These are phyloP conservation scores for Hylodesmum podocarpum DNA, from an alignment of 306 rosid genomes.

Conservation along the genomic window DNA sequence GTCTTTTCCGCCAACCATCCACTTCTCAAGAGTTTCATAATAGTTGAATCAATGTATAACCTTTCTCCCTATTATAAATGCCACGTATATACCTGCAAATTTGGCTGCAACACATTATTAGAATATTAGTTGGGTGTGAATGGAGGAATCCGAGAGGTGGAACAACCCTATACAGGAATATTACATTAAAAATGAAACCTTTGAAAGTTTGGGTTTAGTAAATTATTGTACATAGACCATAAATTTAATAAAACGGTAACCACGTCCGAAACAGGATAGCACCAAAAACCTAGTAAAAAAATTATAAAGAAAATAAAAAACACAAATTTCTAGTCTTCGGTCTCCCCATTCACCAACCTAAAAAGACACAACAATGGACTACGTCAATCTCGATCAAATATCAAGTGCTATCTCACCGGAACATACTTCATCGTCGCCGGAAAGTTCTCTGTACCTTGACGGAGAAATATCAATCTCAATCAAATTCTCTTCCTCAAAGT, in stretches of 20 bases:
- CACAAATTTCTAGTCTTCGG: background rate
- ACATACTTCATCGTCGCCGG: slow-evolving; percentile 32
- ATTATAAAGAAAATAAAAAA: background rate
- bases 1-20: background rate
- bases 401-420: slow-evolving; percentile 42
- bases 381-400: slow-evolving; percentile 13
- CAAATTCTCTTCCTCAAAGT: slow-evolving; percentile 48
- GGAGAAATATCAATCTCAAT: slow-evolving; percentile 59
- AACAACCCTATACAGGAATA: background rate
- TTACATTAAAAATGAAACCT: background rate
- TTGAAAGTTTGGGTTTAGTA: slow-evolving; percentile 30
- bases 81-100: background rate
- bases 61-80: background rate
- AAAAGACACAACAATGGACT: background rate
- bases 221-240: slow-evolving; percentile 22
- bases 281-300: background rate
- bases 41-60: background rate
- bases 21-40: background rate
- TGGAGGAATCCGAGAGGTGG: background rate
- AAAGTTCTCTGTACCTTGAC: slow-evolving; percentile 33
- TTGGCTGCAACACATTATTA: background rate
- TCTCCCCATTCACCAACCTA: slow-evolving; percentile 10
- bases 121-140: background rate
- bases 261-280: slow-evolving; percentile 5
- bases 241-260: slow-evolving; percentile 26